Percentiles rank a stretch among this genome's conserved stretches.
These are phyloP conservation scores for Aureobasidium sp. DNA, from an alignment of 2,329 filamentous ascomycete species.

Conservation along the genomic window DNA sequence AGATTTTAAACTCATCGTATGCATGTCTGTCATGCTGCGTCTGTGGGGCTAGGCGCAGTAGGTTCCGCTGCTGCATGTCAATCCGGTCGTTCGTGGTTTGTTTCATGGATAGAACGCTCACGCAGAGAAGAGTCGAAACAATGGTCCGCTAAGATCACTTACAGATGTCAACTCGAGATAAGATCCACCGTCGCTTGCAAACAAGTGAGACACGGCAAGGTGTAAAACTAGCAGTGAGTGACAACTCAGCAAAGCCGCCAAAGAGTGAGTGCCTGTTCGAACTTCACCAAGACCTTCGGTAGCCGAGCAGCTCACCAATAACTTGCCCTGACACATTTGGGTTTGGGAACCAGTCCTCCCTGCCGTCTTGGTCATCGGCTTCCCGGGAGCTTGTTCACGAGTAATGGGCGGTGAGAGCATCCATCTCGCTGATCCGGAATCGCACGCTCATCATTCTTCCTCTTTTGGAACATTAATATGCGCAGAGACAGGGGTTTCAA, in stretches of 20 bases:
- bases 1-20: constrained; percentile 12
- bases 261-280: background rate
- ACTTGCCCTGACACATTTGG: constrained; percentile 3
- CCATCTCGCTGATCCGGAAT: constrained; percentile 8
- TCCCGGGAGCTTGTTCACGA: constrained; percentile 8
- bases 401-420: constrained; percentile 11
- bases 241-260: background rate
- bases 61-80: constrained; percentile 12
- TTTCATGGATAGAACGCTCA: constrained; percentile 13
- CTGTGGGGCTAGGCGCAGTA: constrained; percentile 14
- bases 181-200: constrained; percentile 12
- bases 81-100: constrained; percentile 12
- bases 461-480: background rate
- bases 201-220: constrained; percentile 10
- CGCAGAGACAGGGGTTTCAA: constrained; percentile 7
- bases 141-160: constrained; percentile 11
- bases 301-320: constrained; percentile 2
- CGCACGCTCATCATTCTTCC: background rate
- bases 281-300: background rate
- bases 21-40: constrained; percentile 13
- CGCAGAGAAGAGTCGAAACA: constrained; percentile 7
- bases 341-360: background rate
- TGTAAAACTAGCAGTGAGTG: background rate
- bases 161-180: constrained; percentile 11
- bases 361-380: constrained; percentile 12